A percentile compares a stretch with the other conserved stretches of the same genome.
Evolutionary conservation across 2,329 filamentous ascomycete species (phyloP).

Genomic region (Clonostachys chloroleuca): DNA sequence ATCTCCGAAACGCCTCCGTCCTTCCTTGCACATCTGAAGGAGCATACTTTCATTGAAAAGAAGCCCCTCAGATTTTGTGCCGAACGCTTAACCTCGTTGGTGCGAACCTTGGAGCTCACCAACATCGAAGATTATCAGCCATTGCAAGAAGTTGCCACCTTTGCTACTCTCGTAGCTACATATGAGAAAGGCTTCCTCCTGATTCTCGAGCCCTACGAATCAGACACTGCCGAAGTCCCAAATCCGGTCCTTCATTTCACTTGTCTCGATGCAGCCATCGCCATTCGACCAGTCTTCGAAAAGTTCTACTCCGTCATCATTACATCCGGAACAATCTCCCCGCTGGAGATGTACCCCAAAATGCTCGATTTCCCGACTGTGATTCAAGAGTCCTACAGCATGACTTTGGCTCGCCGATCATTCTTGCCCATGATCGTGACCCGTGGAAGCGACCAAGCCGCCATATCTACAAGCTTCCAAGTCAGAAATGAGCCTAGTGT

Average conservation of each 20-base stretch:
- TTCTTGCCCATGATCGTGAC: slow-evolving; percentile 98
- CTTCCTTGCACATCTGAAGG: slow-evolving; percentile 87
- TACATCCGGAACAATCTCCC: slow-evolving; percentile 94
- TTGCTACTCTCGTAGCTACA: slow-evolving; percentile 91
- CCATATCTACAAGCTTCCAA: slow-evolving; percentile 90
- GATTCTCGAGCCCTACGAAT: slow-evolving; percentile 96
- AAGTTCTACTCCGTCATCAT: slow-evolving; percentile 98
- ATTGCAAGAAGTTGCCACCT: slow-evolving; percentile 94
- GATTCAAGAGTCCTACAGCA: slow-evolving; percentile 93
- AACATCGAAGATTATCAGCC: slow-evolving; percentile 98
- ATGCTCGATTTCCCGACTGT: slow-evolving; percentile 94
- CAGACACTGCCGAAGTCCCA: slow-evolving; percentile 88
- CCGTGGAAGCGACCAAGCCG: slow-evolving; percentile 86
- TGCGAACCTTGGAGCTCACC: slow-evolving; percentile 89
- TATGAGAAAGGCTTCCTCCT: slow-evolving; percentile 96
- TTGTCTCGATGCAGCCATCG: slow-evolving; percentile 94
- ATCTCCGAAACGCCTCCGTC: slow-evolving; percentile 96
- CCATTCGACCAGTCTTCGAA: slow-evolving; percentile 96
- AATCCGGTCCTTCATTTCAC: slow-evolving; percentile 98
- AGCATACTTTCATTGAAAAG: slow-evolving; percentile 95
- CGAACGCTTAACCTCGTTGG: slow-evolving; percentile 88
- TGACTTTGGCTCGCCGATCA: slow-evolving; percentile 91
- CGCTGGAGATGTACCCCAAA: slow-evolving; percentile 97
- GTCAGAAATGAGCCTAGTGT: slow-evolving; percentile 94
- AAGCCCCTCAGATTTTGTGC: slow-evolving; percentile 94